These are phyloP conservation scores for Linnemannia schmuckeri DNA, from an alignment of 192 early-diverging fungal genomes.

Conservation along the genomic window DNA sequence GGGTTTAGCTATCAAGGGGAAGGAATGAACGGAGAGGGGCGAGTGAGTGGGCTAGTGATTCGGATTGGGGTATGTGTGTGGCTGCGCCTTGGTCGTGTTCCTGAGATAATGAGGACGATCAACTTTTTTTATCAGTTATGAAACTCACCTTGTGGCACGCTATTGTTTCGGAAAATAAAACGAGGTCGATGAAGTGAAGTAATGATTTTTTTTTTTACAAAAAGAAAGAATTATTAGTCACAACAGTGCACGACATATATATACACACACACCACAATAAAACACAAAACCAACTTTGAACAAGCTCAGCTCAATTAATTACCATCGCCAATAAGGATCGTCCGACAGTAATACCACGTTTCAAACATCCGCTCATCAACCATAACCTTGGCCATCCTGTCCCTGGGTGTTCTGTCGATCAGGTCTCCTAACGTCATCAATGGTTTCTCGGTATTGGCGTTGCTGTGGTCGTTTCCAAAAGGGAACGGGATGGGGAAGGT, in stretches of 20 bases:
- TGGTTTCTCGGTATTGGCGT: not conserved
- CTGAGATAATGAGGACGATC: too few relatives aligned
- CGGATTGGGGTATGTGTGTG: too few relatives aligned
- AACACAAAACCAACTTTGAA: too few relatives aligned
- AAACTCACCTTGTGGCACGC: not conserved
- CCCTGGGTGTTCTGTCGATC: not conserved
- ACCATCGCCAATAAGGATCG: constrained; percentile 27
- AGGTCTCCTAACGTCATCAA: not conserved
- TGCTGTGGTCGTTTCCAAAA: not conserved
- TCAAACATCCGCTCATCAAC: constrained; percentile 5
- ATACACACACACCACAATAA: too few relatives aligned
- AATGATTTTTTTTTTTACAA: too few relatives aligned
- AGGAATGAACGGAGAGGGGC: not conserved
- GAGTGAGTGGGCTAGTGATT: not conserved
- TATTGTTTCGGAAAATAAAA: too few relatives aligned
- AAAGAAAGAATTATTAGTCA: too few relatives aligned
- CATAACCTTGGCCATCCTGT: not conserved
- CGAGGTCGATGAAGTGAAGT: too few relatives aligned
- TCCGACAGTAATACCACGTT: constrained; percentile 15
- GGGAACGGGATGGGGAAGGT: not conserved
- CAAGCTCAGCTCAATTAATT: too few relatives aligned
- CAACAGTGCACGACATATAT: too few relatives aligned
- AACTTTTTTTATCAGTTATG: too few relatives aligned
- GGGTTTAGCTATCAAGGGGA: not conserved
- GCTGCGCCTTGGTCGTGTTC: too few relatives aligned